Base-by-base conservation (phyloP, 2,329 filamentous ascomycete genomes). In the Epichloe gansuensis region DNA sequence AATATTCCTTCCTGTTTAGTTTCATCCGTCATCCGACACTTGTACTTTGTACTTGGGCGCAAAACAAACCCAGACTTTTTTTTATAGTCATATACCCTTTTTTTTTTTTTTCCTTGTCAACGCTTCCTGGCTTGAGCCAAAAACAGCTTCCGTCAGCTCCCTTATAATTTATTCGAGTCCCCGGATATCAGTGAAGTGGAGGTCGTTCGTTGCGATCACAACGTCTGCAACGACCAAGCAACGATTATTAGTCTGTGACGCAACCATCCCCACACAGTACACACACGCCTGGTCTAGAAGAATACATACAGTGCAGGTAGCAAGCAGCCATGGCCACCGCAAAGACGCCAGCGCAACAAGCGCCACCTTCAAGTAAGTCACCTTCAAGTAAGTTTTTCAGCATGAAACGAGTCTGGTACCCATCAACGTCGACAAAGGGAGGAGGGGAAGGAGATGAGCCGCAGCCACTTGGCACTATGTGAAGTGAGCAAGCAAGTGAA, bases 291-390 rank as follows among this genome's bases (percentile, higher is more conserved):
- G 17, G 17, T 21, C 17, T 21, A 21, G 17, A 21, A 21, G 2
- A 2, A 21, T 21, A 21, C 17, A 21, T 2, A 21, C 17, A 21
- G 17, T 21, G 2, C 17, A 21, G n/a, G n/a, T 17, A 12, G 41
- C 11, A 25, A 41, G 23, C 50, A 17, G 48, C 39, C 9, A 54
- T 52, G 48, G 51, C 52, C 38, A 39, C 52, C 52, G 13, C 54
- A 44, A 58, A 55, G 28, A 41, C 55, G 21, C 46, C 53, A 6
- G 50, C 51, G 35, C 55, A 52, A 41, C 52, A 56, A 44, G 51
- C 48, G 47, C 50, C 48, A 23, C 46, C 49, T 42, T 17, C 52
- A 46, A 50, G 54, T 56, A 50, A 54, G 55, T 55, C 48, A 23
- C 46, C 49, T 42, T 17, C 52, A 46, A 50, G 54, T 56, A 50